These are phyloP conservation scores for Claviceps fusiformis DNA, from an alignment of 2,329 filamentous ascomycete genomes.

Conservation along the genomic window DNA sequence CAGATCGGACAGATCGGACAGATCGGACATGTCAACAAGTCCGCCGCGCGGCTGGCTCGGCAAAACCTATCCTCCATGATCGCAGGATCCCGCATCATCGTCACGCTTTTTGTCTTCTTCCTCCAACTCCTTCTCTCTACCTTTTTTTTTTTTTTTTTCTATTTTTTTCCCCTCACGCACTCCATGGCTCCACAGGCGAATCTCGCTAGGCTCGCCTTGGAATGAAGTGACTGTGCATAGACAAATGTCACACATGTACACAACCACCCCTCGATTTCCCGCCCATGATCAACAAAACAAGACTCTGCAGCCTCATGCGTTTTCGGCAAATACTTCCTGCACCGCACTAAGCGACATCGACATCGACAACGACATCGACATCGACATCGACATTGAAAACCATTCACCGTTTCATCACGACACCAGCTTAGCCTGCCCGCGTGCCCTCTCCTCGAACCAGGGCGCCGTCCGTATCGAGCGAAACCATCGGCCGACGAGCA, in stretches of 20 bases:
- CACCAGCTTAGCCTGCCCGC: no score
- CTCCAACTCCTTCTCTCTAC: background rate
- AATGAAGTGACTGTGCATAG: background rate
- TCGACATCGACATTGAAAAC: background rate
- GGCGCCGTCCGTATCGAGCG: no score
- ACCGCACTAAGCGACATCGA: background rate
- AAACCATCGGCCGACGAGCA: background rate
- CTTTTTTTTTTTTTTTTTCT: background rate
- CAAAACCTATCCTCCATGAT: background rate
- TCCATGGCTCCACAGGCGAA: background rate
- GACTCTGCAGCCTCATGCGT: background rate
- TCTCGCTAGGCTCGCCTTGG: background rate
- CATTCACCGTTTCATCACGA: background rate
- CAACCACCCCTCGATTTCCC: background rate
- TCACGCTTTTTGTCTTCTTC: background rate
- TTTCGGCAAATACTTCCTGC: background rate
- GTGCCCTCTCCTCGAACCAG: no score
- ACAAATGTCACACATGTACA: no score
- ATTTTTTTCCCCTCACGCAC: background rate
- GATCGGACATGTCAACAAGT: background rate
- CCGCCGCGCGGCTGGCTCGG: slow-evolving; percentile 2
- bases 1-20: no score
- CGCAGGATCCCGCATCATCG: background rate
- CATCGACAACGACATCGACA: no score
- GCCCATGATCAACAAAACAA: background rate